A percentile compares a stretch with the other conserved stretches of the same genome.
Conservation (phyloP, 345 rosid genomes). For the Hirschfeldia incana region DNA sequence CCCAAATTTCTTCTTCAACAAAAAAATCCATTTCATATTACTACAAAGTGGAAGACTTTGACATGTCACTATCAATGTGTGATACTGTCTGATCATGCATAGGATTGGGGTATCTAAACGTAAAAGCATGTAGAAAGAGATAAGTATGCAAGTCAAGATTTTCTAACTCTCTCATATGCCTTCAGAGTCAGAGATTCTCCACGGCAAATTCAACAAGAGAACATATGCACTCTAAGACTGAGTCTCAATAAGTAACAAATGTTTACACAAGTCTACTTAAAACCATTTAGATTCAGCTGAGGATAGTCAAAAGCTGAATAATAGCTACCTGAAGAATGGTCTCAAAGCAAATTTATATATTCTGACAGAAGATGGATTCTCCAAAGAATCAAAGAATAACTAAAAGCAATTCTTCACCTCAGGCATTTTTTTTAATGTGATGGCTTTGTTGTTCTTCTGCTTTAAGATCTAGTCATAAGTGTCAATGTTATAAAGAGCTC, state of each 20-base stretch:
- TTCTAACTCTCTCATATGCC: no score
- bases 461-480: slow-evolving; percentile 33
- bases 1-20: neutral
- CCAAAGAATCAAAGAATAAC: slow-evolving; percentile 33
- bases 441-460: slow-evolving; percentile 22
- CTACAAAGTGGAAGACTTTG: neutral
- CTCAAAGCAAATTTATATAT: slow-evolving; percentile 25
- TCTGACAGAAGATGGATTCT: slow-evolving; percentile 7
- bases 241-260: slow-evolving; percentile 15
- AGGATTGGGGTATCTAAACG: slow-evolving; percentile 71
- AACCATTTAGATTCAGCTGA: slow-evolving; percentile 10
- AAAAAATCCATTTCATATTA: neutral
- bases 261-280: slow-evolving; percentile 10
- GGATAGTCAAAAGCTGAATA: neutral
- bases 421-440: slow-evolving; percentile 13
- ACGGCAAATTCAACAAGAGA: slow-evolving; percentile 44
- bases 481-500: slow-evolving; percentile 22
- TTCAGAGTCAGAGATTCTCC: slow-evolving; percentile 39
- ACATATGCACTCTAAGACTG: slow-evolving; percentile 47
- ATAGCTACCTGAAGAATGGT: slow-evolving; percentile 1
- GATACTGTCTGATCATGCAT: slow-evolving; percentile 40
- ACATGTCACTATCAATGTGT: neutral
- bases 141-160: slow-evolving; percentile 47
- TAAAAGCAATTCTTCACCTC: slow-evolving; percentile 25
- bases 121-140: slow-evolving; percentile 67